These are phyloP conservation scores for Pleurotus giganteus DNA, from an alignment of 768 basidiomycete species.

Conservation along the genomic window DNA sequence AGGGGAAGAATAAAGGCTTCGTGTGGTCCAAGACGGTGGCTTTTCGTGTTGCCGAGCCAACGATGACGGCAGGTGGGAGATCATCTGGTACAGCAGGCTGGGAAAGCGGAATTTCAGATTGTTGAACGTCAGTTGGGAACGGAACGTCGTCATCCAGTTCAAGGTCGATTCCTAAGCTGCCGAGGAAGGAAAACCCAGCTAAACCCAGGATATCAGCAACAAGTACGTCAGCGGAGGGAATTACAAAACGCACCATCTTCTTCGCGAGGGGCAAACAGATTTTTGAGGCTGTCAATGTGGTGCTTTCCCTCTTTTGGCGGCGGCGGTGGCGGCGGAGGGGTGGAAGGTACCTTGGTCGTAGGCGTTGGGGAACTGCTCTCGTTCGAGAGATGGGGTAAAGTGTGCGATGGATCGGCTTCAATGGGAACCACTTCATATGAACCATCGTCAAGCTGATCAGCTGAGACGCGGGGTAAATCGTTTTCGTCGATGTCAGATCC, in stretches of 20 bases:
- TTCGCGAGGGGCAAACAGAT: slow-evolving; percentile 70
- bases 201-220: slow-evolving; percentile 1
- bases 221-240: not conserved
- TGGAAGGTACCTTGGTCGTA: not conserved
- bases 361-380: slow-evolving; percentile 12
- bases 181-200: slow-evolving; percentile 76
- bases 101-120: slow-evolving; percentile 14
- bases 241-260: slow-evolving; percentile 51
- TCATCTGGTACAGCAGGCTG: slow-evolving; percentile 18
- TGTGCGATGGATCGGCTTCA: slow-evolving; percentile 13
- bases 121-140: slow-evolving; percentile 10
- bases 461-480: slow-evolving; percentile 13
- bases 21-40: slow-evolving; percentile 47
- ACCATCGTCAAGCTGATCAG: slow-evolving; percentile 8
- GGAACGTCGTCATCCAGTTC: slow-evolving; percentile 63
- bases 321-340: slow-evolving; percentile 3
- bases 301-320: slow-evolving; percentile 10
- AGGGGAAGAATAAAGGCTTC: slow-evolving; percentile 65
- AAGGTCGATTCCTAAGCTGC: slow-evolving; percentile 70
- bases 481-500: slow-evolving; percentile 55
- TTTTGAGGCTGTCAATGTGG: slow-evolving; percentile 49
- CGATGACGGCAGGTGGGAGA: slow-evolving; percentile 24
- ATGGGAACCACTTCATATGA: slow-evolving; percentile 34
- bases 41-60: slow-evolving; percentile 15
- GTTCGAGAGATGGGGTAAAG: not conserved